Percentiles rank a stretch among this genome's conserved stretches.
Evolutionary conservation across 345 rosid species (phyloP).

Genomic region (Physaria fendleri): DNA sequence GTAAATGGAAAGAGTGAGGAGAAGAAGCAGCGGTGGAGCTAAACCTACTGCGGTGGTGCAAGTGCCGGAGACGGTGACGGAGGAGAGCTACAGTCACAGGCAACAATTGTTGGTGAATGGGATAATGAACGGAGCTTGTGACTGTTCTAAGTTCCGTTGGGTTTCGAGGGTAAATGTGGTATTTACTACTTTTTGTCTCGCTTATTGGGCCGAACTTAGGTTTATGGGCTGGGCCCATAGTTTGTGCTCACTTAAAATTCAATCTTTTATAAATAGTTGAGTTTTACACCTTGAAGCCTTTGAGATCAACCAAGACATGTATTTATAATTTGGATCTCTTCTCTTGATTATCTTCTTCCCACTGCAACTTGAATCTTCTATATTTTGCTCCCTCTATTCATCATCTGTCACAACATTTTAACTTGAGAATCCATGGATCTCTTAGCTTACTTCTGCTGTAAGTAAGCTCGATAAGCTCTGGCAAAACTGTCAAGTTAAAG

Average conservation of each 20-base stretch:
- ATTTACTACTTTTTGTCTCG: neutral
- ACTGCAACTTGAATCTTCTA: conserved; percentile 4
- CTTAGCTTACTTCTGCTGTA: conserved; percentile 37
- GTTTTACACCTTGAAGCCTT: conserved; percentile 12
- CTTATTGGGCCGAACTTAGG: neutral
- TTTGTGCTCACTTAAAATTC: too few species aligned
- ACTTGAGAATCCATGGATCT: neutral
- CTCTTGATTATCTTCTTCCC: neutral
- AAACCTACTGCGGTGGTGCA: too few species aligned
- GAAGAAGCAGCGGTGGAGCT: too few species aligned
- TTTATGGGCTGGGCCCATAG: neutral
- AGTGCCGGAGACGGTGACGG: too few species aligned
- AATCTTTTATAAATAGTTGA: too few species aligned
- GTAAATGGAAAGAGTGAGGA: too few species aligned
- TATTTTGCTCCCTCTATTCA: conserved; percentile 2
- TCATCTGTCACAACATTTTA: too few species aligned
- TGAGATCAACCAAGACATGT: conserved; percentile 7
- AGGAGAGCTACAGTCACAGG: too few species aligned
- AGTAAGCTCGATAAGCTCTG: conserved; percentile 61
- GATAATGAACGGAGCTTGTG: too few species aligned
- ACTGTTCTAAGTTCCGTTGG: neutral
- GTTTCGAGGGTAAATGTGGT: neutral
- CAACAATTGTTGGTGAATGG: too few species aligned
- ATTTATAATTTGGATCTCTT: neutral
- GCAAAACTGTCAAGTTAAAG: conserved; percentile 54